phyloP scores from a whole-genome alignment of 1,139 yeast genomes.

The Komagataea norvegica region DNA sequence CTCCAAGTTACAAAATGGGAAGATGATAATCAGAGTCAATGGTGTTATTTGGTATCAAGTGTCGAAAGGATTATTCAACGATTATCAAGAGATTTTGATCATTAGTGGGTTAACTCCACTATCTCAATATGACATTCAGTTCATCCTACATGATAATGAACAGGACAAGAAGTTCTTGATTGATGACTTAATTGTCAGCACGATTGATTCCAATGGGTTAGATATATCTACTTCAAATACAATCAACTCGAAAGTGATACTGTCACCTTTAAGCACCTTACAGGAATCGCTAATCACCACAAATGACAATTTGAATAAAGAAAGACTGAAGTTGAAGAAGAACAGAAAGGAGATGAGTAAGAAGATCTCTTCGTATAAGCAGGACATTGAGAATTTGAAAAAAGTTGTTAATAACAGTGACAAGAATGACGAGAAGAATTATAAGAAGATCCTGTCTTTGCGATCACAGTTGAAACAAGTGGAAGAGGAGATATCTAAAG shows the following conservation, averaged over 20 bases:
- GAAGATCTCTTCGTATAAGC: conserved; percentile 45
- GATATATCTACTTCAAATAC: conserved; percentile 16
- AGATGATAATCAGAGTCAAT: conserved; percentile 48
- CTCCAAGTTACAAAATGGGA: conserved; percentile 24
- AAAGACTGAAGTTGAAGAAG: conserved; percentile 50
- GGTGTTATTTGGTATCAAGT: conserved; percentile 59
- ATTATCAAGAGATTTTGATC: conserved; percentile 41
- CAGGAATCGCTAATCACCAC: conserved; percentile 62
- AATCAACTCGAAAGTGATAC: conserved; percentile 22
- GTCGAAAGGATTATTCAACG: conserved; percentile 36
- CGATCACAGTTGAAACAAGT: conserved; percentile 38
- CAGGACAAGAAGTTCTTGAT: conserved; percentile 34
- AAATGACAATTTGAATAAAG: conserved; percentile 47
- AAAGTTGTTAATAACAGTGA: conserved; percentile 43
- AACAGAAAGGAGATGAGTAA: conserved; percentile 60
- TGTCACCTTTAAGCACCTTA: conserved; percentile 52
- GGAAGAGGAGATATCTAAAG: conserved; percentile 35
- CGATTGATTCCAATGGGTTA: conserved; percentile 27
- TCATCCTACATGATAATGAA: conserved; percentile 39
- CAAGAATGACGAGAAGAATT: conserved; percentile 42
- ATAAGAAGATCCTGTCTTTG: conserved; percentile 39
- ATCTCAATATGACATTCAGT: conserved; percentile 63
- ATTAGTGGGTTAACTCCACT: conserved; percentile 65
- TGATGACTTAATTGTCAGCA: conserved; percentile 42
- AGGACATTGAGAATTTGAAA: conserved; percentile 54